phyloP scores from a whole-genome alignment of 2,329 filamentous ascomycete genomes.

The Fusarium sarcochroum region DNA sequence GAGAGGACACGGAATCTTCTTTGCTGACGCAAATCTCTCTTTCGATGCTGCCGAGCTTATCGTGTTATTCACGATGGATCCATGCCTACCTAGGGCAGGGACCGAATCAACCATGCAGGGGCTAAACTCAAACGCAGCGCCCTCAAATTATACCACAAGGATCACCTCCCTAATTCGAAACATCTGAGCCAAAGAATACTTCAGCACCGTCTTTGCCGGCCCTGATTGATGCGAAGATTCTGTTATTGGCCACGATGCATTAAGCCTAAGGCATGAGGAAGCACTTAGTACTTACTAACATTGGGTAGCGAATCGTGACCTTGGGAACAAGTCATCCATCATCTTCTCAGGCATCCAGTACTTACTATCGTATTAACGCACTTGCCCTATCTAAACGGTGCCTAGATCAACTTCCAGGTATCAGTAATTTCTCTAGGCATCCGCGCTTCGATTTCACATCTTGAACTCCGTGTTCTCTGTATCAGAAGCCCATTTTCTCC shows the following conservation, averaged over 20 bases:
- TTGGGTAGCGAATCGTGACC: not conserved
- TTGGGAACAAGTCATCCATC: not conserved
- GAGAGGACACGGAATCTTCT: not conserved
- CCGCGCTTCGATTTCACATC: not conserved
- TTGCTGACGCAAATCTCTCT: not conserved
- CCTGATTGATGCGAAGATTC: not conserved
- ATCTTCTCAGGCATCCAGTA: slow-evolving; percentile 4
- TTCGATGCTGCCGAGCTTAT: not conserved
- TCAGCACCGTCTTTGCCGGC: not conserved
- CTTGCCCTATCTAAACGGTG: not conserved
- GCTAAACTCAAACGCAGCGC: not conserved
- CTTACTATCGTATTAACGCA: not conserved
- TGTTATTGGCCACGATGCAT: slow-evolving; percentile 3
- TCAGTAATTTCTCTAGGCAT: not conserved
- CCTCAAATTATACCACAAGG: not conserved
- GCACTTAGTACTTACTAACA: not conserved
- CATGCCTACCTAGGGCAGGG: not conserved
- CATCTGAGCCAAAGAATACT: not conserved
- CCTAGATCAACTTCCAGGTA: not conserved
- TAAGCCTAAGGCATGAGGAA: not conserved
- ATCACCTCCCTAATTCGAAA: not conserved
- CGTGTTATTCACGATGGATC: no score
- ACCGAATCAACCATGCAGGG: not conserved
- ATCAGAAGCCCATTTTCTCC: not conserved
- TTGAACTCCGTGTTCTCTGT: not conserved